These are phyloP conservation scores for Pseudogymnoascus sp. DNA, from an alignment of 2,329 filamentous ascomycete species.

Conservation along the genomic window DNA sequence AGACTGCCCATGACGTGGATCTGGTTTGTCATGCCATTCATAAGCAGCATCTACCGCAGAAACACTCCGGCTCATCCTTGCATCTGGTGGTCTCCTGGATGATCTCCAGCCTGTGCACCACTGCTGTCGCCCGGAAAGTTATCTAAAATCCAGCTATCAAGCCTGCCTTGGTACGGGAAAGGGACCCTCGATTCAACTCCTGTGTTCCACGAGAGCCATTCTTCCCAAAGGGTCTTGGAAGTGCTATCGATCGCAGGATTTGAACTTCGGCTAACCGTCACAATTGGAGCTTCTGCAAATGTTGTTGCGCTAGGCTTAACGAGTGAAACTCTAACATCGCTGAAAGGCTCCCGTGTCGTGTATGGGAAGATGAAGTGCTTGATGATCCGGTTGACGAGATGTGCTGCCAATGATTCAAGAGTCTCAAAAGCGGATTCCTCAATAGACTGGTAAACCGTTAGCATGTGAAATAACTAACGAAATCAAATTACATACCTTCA, in stretches of 20 bases:
- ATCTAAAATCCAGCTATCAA: slow-evolving; percentile 23
- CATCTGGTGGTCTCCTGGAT: slow-evolving; percentile 1
- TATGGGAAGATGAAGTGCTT: slow-evolving; percentile 33
- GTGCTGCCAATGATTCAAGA: slow-evolving; percentile 51
- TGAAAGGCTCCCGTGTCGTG: slow-evolving; percentile 34
- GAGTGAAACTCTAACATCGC: slow-evolving; percentile 53
- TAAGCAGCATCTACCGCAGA: neutral
- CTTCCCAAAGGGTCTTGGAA: slow-evolving; percentile 10
- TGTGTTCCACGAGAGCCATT: slow-evolving; percentile 8
- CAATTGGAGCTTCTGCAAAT: slow-evolving; percentile 62
- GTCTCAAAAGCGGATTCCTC: slow-evolving; percentile 54
- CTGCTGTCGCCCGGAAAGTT: slow-evolving; percentile 11
- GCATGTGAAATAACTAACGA: neutral
- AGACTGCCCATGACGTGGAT: neutral
- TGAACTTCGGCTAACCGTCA: slow-evolving; percentile 46
- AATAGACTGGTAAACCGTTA: slow-evolving; percentile 37
- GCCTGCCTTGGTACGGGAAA: slow-evolving; percentile 20
- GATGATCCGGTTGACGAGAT: slow-evolving; percentile 42
- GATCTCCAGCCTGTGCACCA: neutral
- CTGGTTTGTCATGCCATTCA: neutral
- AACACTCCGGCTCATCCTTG: neutral
- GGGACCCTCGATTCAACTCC: slow-evolving; percentile 11
- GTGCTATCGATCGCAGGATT: slow-evolving; percentile 13
- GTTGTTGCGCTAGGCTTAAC: slow-evolving; percentile 70
- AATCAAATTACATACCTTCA: slow-evolving; percentile 44